These are phyloP conservation scores for Collybiopsis luxurians DNA, from an alignment of 768 basidiomycete genomes.

Conservation along the genomic window DNA sequence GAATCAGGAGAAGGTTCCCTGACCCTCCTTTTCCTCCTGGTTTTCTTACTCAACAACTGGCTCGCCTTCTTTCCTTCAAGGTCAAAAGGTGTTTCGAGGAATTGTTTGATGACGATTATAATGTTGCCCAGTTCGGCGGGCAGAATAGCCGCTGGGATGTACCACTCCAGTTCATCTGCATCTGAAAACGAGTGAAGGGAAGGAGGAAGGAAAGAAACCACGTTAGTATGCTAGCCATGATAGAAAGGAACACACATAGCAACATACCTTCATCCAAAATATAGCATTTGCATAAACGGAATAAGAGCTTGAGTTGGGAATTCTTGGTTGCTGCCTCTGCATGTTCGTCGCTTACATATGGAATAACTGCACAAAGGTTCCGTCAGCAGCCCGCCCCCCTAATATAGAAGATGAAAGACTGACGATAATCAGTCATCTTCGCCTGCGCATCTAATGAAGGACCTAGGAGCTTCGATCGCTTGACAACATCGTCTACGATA, in stretches of 20 bases:
- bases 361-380: slow-evolving; percentile 58
- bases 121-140: slow-evolving; percentile 68
- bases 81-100: slow-evolving; percentile 77
- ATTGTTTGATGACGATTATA: slow-evolving; percentile 78
- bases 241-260: slow-evolving; percentile 5
- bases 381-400: not conserved
- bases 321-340: slow-evolving; percentile 78
- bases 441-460: slow-evolving; percentile 69
- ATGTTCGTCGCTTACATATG: slow-evolving; percentile 70
- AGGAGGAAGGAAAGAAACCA: slow-evolving; percentile 2
- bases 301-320: slow-evolving; percentile 77
- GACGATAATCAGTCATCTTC: slow-evolving; percentile 77
- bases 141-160: slow-evolving; percentile 67
- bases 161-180: slow-evolving; percentile 80
- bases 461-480: slow-evolving; percentile 24
- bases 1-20: not conserved
- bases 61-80: slow-evolving; percentile 74
- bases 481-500: slow-evolving; percentile 27
- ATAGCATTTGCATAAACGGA: slow-evolving; percentile 74
- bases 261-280: slow-evolving; percentile 62
- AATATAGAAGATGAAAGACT: slow-evolving; percentile 24
- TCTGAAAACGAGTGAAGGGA: slow-evolving; percentile 32
- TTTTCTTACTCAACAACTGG: slow-evolving; percentile 67
- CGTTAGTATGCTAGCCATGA: not conserved
- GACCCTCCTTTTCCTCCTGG: slow-evolving; percentile 30